Evolutionary conservation across 2,329 filamentous ascomycete genomes (phyloP).

Genomic region (Aspergillus hiratsukae): DNA sequence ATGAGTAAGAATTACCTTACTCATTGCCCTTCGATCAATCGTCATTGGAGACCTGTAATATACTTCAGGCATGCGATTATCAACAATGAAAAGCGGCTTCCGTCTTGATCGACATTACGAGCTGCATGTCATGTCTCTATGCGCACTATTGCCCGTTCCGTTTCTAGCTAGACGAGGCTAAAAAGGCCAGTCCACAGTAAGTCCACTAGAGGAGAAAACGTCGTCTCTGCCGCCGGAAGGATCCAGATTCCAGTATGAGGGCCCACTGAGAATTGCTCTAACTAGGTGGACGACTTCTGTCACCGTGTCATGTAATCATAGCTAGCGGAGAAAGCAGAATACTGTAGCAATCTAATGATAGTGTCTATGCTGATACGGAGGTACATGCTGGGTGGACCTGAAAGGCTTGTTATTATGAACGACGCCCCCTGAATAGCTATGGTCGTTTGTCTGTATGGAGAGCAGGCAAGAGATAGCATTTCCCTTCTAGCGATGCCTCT

Average conservation of each 20-base stretch:
- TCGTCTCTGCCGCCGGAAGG: neutral
- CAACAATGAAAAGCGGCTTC: neutral
- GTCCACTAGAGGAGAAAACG: neutral
- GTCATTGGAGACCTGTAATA: neutral
- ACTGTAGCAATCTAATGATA: neutral
- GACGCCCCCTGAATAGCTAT: neutral
- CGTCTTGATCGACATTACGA: constrained; percentile 9
- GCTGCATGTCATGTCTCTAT: constrained; percentile 13
- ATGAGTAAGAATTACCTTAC: neutral
- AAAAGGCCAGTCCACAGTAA: neutral
- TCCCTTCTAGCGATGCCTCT: neutral
- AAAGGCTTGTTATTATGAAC: neutral
- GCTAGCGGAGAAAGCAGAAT: neutral
- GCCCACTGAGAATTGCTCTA: neutral
- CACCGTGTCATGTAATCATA: neutral
- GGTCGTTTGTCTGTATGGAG: neutral
- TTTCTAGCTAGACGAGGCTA: neutral
- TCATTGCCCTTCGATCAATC: neutral
- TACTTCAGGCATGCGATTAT: neutral
- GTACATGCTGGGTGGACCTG: neutral
- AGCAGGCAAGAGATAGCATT: neutral
- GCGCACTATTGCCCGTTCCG: neutral
- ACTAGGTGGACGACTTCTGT: neutral
- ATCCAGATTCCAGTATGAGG: neutral
- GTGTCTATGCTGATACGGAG: neutral